These are phyloP conservation scores for Penicillium sp. DNA, from an alignment of 2,329 filamentous ascomycete species.

Conservation along the genomic window DNA sequence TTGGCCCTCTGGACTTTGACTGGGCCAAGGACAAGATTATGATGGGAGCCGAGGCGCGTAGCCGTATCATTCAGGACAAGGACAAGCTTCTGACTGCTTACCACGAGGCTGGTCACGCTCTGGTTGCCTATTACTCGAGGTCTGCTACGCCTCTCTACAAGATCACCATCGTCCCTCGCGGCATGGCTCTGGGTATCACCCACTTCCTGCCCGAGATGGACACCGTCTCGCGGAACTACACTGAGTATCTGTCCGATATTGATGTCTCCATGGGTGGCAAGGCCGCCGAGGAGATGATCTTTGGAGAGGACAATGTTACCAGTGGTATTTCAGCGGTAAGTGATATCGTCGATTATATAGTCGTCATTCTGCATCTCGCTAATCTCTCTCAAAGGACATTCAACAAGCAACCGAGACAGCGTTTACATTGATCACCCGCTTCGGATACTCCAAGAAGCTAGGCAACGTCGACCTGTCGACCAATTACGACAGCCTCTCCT, in stretches of 20 bases:
- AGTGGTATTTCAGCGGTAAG: constrained; percentile 76
- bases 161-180: constrained; percentile 91
- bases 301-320: constrained; percentile 84
- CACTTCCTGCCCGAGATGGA: constrained; percentile 86
- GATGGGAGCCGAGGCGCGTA: constrained; percentile 90
- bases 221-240: constrained; percentile 81
- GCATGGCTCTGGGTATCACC: constrained; percentile 79
- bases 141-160: constrained; percentile 82
- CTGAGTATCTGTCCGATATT: constrained; percentile 74
- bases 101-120: constrained; percentile 90
- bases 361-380: constrained; percentile 6
- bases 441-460: constrained; percentile 82
- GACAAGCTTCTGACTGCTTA: constrained; percentile 96
- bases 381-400: constrained; percentile 60
- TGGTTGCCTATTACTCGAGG: constrained; percentile 79
- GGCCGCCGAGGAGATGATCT: constrained; percentile 84
- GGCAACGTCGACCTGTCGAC: constrained; percentile 85
- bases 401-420: constrained; percentile 74
- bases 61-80: constrained; percentile 82
- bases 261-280: constrained; percentile 81
- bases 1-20: constrained; percentile 77
- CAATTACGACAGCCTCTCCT: constrained; percentile 76
- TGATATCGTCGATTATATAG: constrained; percentile 13
- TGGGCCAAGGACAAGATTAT: constrained; percentile 98
- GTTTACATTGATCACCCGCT: constrained; percentile 80